These are phyloP conservation scores for Dichomitus squalens DNA, from an alignment of 1,284 basidiomycete genomes.

Conservation along the genomic window DNA sequence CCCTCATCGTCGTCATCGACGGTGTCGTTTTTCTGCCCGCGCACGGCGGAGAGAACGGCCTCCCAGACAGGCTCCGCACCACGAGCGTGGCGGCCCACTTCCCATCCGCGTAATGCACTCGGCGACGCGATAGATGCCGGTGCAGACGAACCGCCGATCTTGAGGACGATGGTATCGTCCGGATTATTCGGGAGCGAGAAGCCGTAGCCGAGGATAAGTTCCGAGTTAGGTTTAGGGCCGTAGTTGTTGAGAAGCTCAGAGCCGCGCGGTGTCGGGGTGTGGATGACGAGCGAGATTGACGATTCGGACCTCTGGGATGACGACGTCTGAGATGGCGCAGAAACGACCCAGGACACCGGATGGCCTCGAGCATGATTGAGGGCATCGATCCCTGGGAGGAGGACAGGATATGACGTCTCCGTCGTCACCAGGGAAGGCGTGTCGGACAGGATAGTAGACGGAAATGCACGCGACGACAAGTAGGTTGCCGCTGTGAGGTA, in stretches of 20 bases:
- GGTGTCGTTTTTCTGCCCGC: constrained; percentile 21
- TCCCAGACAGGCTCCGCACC: constrained; percentile 64
- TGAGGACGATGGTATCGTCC: constrained; percentile 83
- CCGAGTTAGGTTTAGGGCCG: constrained; percentile 83
- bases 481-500: constrained; percentile 76
- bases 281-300: constrained; percentile 46
- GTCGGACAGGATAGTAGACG: constrained; percentile 72
- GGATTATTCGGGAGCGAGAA: constrained; percentile 79
- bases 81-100: constrained; percentile 58
- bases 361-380: constrained; percentile 79
- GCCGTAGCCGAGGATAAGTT: constrained; percentile 87
- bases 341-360: constrained; percentile 80
- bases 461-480: constrained; percentile 86
- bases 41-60: constrained; percentile 51
- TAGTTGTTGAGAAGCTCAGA: constrained; percentile 89
- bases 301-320: constrained; percentile 4
- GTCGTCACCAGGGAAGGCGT: constrained; percentile 54
- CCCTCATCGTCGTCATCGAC: constrained; percentile 28
- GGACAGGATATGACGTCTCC: constrained; percentile 67
- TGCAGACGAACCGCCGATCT: constrained; percentile 54
- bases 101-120: constrained; percentile 48
- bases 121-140: constrained; percentile 25
- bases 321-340: constrained; percentile 12
- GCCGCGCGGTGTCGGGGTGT: constrained; percentile 41
- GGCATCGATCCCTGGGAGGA: constrained; percentile 84